Base-by-base conservation (phyloP, 2,329 filamentous ascomycete species). In the Boeremia exigua region DNA sequence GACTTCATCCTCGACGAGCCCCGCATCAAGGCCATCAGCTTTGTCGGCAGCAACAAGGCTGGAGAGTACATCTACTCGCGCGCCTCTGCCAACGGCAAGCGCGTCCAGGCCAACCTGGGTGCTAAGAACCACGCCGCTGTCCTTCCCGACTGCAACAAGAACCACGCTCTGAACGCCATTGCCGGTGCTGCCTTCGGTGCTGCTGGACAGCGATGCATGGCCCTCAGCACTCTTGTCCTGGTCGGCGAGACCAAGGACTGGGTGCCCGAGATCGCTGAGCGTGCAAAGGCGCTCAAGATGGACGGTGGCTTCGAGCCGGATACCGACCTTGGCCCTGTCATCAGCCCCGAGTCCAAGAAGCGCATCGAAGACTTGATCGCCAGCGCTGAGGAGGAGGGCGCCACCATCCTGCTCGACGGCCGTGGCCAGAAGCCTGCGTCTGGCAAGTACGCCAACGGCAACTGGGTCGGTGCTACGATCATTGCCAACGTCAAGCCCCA, bases 41-140 rank as follows among this genome's bases (percentile, higher is more conserved):
- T 96, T 69, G 91, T 96, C 33, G 91, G 91, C 61, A 87, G 88
- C 78, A 95, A 95, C 82, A 90, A 91, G 82, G 91, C 91, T 7
- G 91, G 91, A 70, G 90, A 94, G 79, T 95, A 95, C 80, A 95
- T 95, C 76, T 95, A 87, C 78, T 78, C 81, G 51, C 86, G 90
- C 53, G 91, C 86, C 29, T 92, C 89, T 1, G 90, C 90, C 70
- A 92, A 94, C 69, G 91, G 91, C 71, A 95, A 95, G 84, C 88
- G 91, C 69, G 90, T 93, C 29, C 91, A 95, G 79, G 91, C 91
- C 74, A 95, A 95, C 78, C 79, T 95, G 59, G 91, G 91, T 36
- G 91, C 91, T 64, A 95, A 95, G 84, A 95, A 95, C 82, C 91
- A 95, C 75, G 90, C 90, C 27, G 89, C 89, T 48, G 87, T 95